Percentiles rank a stretch among this genome's conserved stretches.
Conservation (phyloP, 192 early-diverging fungal species). For the Coemansia sp. region DNA sequence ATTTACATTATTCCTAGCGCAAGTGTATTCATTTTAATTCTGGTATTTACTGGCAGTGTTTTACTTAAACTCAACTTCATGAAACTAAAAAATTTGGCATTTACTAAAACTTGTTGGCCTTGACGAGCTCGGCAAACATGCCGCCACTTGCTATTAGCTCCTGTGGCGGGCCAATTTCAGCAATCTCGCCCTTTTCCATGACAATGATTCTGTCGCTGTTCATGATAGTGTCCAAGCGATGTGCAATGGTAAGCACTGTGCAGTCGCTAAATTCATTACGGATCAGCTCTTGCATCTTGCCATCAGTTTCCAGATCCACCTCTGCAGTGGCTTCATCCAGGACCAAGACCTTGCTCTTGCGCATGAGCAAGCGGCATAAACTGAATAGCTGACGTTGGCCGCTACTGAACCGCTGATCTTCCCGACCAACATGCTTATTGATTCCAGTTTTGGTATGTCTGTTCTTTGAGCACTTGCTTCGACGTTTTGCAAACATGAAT, state of each 20-base stretch:
- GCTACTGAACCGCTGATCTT: conserved; percentile 45
- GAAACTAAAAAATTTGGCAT: no score
- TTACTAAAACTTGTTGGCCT: neutral
- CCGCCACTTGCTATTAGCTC: conserved; percentile 26
- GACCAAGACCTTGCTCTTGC: conserved; percentile 57
- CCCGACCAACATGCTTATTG: neutral
- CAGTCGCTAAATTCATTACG: conserved; percentile 54
- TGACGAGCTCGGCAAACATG: conserved; percentile 6
- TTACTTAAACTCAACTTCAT: no score
- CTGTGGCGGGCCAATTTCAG: neutral
- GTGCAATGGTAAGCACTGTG: conserved; percentile 66
- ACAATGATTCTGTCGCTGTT: conserved; percentile 65
- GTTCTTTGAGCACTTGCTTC: neutral
- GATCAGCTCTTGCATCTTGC: conserved; percentile 32
- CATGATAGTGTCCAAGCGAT: conserved; percentile 68
- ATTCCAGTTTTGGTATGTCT: neutral
- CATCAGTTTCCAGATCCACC: conserved; percentile 49
- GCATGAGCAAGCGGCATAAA: conserved; percentile 63
- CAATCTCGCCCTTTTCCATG: conserved; percentile 28
- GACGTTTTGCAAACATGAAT: conserved; percentile 14
- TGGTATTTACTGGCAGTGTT: no score
- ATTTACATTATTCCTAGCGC: no score
- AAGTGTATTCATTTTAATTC: no score
- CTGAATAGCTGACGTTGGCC: conserved; percentile 67
- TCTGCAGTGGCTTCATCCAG: conserved; percentile 73